Evolutionary conservation across 257 asterid species (phyloP).

Genomic region (Solanum acaule): DNA sequence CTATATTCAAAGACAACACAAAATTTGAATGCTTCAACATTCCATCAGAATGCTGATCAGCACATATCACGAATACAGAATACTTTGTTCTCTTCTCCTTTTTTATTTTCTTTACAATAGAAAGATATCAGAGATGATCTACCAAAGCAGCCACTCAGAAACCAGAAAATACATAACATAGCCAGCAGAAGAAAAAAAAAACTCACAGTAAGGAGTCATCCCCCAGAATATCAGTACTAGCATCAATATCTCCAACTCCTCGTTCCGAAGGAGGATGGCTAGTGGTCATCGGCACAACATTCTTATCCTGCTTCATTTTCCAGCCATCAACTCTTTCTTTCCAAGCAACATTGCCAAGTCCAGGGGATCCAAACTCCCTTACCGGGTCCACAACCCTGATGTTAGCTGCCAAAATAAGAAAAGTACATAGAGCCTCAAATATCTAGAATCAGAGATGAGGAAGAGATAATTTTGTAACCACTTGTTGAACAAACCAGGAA

Average conservation of each 20-base stretch:
- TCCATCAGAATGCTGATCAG: background rate
- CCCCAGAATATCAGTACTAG: slow-evolving; percentile 74
- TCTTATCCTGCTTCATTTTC: slow-evolving; percentile 98
- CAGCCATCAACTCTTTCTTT: slow-evolving; percentile 96
- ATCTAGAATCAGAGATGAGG: background rate
- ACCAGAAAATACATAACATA: background rate
- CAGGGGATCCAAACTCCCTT: slow-evolving; percentile 87
- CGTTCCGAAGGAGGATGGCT: slow-evolving; percentile 94
- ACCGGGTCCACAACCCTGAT: slow-evolving; percentile 83
- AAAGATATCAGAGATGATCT: background rate
- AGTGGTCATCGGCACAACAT: slow-evolving; percentile 61
- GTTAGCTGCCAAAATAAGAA: slow-evolving; percentile 46
- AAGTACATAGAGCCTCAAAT: background rate
- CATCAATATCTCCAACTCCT: slow-evolving; percentile 86
- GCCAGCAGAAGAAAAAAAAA: background rate
- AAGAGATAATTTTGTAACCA: background rate
- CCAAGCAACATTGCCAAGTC: slow-evolving; percentile 98
- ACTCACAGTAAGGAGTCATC: slow-evolving; percentile 90
- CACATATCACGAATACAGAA: background rate
- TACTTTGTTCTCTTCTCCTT: background rate
- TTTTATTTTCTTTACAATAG: background rate
- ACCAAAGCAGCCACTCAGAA: background rate
- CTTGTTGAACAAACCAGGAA: background rate
- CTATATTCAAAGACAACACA: background rate
- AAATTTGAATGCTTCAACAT: background rate